Evolutionary conservation across 2,329 filamentous ascomycete species (phyloP), one percentile per base, ranked within the genome.

Genomic region (Talaromyces amestolkiae): DNA sequence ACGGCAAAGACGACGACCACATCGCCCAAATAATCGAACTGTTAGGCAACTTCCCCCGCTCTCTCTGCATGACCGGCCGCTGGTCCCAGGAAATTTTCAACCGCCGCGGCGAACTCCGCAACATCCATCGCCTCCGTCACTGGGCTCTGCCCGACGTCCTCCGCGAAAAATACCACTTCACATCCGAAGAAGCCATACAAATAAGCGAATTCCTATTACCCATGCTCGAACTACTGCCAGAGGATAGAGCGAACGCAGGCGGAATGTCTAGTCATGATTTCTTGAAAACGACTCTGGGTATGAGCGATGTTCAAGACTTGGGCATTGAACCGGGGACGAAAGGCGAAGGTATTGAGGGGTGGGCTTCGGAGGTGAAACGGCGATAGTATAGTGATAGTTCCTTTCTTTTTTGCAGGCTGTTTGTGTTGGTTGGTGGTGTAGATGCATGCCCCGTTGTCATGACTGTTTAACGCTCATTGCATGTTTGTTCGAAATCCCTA

Each of bases 41-140:
- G 5, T 87, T 99, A 19, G 95, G 95, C 9, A 89, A 91, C 0
- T 98, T 98, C 76, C 94, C 95, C 63, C 96, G 96, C 77, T 91
- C 91, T 4, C 85, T 98, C 59, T 97, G 92, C 78, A 86, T 97
- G 63, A 90, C 91, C 1, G 95, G 95, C 61, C 97, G 97, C 80
- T 98, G 95, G 95, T 93, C 90, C 15, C 94, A 97, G 78, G 95
- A 98, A 77, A 99, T 99, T 69, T 99, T 99, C 84, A 98, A 97
- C 77, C 89, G 95, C 70, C 96, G 97, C 70, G 95, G 95, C 71
- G 95, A 99, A 77, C 86, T 99, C 43, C 91, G 95, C 66, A 98
- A 99, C 80, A 99, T 99, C 72, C 95, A 98, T 78, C 88, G 95
- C 53, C 85, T 99, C 69, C 91, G 95, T 61, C 94, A 98, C 80